Evolutionary conservation across 306 rosid species (phyloP), one percentile per base, ranked within the genome.

Genomic region (Calophaca sinica): DNA sequence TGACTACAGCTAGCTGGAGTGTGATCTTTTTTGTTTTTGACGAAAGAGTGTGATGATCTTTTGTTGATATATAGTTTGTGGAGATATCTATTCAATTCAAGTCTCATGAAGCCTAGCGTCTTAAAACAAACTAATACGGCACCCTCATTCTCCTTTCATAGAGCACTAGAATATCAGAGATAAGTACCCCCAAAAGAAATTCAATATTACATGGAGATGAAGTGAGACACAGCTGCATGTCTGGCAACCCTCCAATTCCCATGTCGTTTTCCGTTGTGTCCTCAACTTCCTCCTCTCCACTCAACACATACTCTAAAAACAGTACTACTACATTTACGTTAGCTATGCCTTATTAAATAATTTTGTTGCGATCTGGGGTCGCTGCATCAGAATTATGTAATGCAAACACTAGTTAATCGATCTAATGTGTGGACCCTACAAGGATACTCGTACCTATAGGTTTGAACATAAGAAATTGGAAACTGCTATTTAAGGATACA

Each of bases 171-270:
- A 20, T 20, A 20, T 20, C 26, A 20, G 26, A 20, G 26, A 20
- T 20, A 20, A 20, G 26, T 20, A 20, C 26, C 26, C 26, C n/a
- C n/a, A n/a, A n/a, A n/a, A n/a, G n/a, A n/a, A n/a, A n/a, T n/a
- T n/a, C 26, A 20, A 20, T 20, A 20, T 20, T 20, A 20, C 26
- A 20, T 20, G 26, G 26, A 20, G 4, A 26, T 9, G 73, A 68
- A 7, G 12, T 8, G 3, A 26, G 80, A 76, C 50, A 76, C 15
- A 66, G 2, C 11, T 54, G 74, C 49, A 44, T 54, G 9, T 44
- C 68, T 66, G 80, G 80, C 80, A 76, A 13, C 55, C 36, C 41
- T 52, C 53, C 70, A n/a, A 13, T 53, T 39, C 57, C 49, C 66
- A 9, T 75, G 80, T 66, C 74, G 1, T 76, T 66, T 54, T 54